Percentiles rank a stretch among this genome's conserved stretches.
Conservation (phyloP, 352 stramenopile genomes). For the Hyaloperonospora arabidopsidis region DNA sequence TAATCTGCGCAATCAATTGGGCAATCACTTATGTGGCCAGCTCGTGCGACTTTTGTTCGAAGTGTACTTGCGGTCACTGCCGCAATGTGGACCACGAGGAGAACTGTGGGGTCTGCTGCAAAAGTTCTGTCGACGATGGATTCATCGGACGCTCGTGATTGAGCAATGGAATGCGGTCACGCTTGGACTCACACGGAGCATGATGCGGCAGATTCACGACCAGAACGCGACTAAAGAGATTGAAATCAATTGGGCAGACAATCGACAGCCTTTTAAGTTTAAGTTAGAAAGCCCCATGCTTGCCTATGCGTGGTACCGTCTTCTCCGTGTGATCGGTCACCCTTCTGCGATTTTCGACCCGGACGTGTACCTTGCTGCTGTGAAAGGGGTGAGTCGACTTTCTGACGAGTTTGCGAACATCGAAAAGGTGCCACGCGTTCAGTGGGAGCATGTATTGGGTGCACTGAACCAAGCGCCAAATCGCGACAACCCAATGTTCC, state of each 20-base stretch:
- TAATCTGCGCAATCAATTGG: constrained; percentile 60
- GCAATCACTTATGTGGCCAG: constrained; percentile 65
- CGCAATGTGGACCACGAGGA: constrained; percentile 54
- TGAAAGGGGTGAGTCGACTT: constrained; percentile 77
- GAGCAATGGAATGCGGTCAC: constrained; percentile 82
- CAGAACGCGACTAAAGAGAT: constrained; percentile 49
- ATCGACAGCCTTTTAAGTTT: constrained; percentile 52
- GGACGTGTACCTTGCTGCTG: constrained; percentile 74
- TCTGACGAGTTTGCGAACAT: constrained; percentile 66
- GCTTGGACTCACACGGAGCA: constrained; percentile 57
- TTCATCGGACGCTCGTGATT: constrained; percentile 77
- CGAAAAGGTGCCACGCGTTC: constrained; percentile 56
- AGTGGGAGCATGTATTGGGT: constrained; percentile 68
- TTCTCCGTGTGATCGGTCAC: constrained; percentile 77
- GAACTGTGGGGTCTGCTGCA: constrained; percentile 76
- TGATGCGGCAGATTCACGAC: constrained; percentile 67
- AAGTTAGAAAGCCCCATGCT: constrained; percentile 68
- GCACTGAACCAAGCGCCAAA: constrained; percentile 47
- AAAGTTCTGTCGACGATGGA: constrained; percentile 83
- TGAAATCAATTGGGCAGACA: constrained; percentile 71
- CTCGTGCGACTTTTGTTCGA: constrained; percentile 75
- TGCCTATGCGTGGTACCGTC: constrained; percentile 77
- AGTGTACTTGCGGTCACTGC: constrained; percentile 65
- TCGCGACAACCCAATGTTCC: constrained; percentile 38
- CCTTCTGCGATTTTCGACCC: constrained; percentile 72